Evolutionary conservation across 192 early-diverging fungal species (phyloP).

Genomic region (Dissophora ornata): DNA sequence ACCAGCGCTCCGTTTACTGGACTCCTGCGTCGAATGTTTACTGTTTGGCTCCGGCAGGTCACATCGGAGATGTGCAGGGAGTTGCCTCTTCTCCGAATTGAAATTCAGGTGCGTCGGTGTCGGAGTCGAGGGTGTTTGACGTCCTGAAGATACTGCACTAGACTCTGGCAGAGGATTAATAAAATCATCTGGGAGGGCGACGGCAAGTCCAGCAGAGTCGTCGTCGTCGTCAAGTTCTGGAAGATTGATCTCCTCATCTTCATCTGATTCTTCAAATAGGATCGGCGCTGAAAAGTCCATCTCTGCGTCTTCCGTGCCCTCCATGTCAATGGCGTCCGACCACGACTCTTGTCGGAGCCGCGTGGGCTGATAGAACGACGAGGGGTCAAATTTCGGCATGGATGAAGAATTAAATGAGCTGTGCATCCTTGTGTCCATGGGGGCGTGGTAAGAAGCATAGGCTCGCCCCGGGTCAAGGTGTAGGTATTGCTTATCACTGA

Average conservation of each 20-base stretch:
- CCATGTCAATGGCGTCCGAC: slow-evolving; percentile 58
- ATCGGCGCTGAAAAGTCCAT: slow-evolving; percentile 55
- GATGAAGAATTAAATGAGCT: slow-evolving; percentile 19
- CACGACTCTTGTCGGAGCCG: slow-evolving; percentile 55
- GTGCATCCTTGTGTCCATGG: neutral
- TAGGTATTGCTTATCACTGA: slow-evolving; percentile 8
- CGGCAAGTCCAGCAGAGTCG: slow-evolving; percentile 35
- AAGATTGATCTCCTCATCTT: slow-evolving; percentile 12
- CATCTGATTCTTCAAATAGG: slow-evolving; percentile 49
- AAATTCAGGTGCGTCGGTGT: slow-evolving; percentile 33
- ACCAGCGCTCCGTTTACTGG: slow-evolving; percentile 12
- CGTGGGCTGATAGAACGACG: slow-evolving; percentile 44
- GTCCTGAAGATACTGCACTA: slow-evolving; percentile 20
- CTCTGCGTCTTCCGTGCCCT: slow-evolving; percentile 52
- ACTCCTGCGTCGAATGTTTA: slow-evolving; percentile 10
- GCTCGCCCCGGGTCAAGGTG: slow-evolving; percentile 13
- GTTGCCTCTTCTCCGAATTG: slow-evolving; percentile 34
- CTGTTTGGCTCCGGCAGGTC: slow-evolving; percentile 15
- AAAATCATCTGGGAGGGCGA: slow-evolving; percentile 48
- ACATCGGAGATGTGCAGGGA: slow-evolving; percentile 22
- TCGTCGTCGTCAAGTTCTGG: slow-evolving; percentile 20
- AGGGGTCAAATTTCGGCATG: slow-evolving; percentile 36
- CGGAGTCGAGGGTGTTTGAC: slow-evolving; percentile 25
- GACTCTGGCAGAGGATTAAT: slow-evolving; percentile 34
- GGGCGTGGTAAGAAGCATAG: slow-evolving; percentile 22